These are phyloP conservation scores for Aegilops longissima DNA, from an alignment of 176 grass and related monocot species.

Conservation along the genomic window DNA sequence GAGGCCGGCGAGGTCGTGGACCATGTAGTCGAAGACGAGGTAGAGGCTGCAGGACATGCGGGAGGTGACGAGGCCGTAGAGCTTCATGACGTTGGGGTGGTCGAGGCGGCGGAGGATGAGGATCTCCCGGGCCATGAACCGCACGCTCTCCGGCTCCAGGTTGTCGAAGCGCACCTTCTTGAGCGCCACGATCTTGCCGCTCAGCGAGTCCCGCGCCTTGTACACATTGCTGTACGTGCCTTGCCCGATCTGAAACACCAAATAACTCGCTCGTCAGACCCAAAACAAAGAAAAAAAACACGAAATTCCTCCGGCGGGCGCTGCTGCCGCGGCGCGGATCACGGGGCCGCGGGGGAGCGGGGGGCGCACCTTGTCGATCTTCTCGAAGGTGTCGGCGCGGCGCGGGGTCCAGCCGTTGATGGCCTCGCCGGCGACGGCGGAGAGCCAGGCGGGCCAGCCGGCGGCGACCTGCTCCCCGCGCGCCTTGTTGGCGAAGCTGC, in stretches of 20 bases:
- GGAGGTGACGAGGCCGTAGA: constrained; percentile 76
- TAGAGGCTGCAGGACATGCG: constrained; percentile 90
- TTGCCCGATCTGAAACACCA: constrained; percentile 58
- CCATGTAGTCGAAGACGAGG: constrained; percentile 89
- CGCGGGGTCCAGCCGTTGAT: constrained; percentile 74
- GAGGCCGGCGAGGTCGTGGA: constrained; percentile 79
- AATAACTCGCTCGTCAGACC: not conserved
- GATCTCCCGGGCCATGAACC: constrained; percentile 91
- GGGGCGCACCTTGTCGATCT: constrained; percentile 73
- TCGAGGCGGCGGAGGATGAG: constrained; percentile 75
- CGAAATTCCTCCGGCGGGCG: not conserved
- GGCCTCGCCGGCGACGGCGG: constrained; percentile 81
- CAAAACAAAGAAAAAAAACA: not conserved
- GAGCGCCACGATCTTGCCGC: constrained; percentile 78
- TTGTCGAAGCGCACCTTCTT: constrained; percentile 94
- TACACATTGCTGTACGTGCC: constrained; percentile 95
- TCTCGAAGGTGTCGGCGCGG: constrained; percentile 86
- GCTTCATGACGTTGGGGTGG: constrained; percentile 82
- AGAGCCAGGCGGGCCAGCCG: constrained; percentile 84
- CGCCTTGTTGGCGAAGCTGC: constrained; percentile 70
- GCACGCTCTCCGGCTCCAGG: constrained; percentile 82
- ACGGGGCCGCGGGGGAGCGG: not conserved
- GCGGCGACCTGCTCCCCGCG: constrained; percentile 86
- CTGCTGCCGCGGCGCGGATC: constrained; percentile 24
- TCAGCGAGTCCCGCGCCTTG: constrained; percentile 71